Evolutionary conservation across 164 flowering plant genomes (phyloP).

Genomic region (Liquidambar formosana): DNA sequence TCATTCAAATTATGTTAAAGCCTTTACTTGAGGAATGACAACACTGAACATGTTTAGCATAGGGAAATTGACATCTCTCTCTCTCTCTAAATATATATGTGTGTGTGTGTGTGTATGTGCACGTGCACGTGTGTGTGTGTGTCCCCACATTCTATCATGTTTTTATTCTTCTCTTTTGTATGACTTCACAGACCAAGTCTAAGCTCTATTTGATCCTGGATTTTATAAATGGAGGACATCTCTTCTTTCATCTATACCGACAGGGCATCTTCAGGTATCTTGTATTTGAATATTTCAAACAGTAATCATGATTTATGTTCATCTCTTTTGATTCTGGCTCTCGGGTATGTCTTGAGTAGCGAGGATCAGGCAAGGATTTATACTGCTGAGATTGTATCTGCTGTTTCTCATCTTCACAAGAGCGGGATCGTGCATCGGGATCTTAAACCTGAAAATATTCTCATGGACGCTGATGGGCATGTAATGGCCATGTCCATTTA

Average conservation of each 20-base stretch:
- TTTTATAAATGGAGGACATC: conserved; percentile 91
- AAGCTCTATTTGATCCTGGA: conserved; percentile 84
- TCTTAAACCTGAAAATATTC: conserved; percentile 95
- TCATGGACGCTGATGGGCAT: conserved; percentile 94
- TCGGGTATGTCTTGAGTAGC: conserved; percentile 49
- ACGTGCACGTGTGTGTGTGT: background rate
- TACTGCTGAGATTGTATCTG: conserved; percentile 93
- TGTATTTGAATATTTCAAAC: background rate
- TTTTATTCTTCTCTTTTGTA: background rate
- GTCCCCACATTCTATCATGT: background rate
- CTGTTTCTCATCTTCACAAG: conserved; percentile 94
- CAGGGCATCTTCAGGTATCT: conserved; percentile 89
- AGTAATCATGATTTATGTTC: conserved; percentile 10
- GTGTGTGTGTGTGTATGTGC: background rate
- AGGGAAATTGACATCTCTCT: background rate
- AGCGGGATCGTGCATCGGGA: conserved; percentile 92
- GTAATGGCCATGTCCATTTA: conserved; percentile 41
- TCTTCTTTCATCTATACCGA: conserved; percentile 84
- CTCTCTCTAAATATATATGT: too few species aligned
- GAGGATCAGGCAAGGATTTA: conserved; percentile 95
- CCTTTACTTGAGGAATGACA: background rate
- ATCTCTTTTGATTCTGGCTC: conserved; percentile 28
- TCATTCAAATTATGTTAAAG: too few species aligned
- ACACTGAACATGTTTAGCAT: background rate
- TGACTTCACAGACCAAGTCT: conserved; percentile 68